Evolutionary conservation across 177 flowering plant species (phyloP), one percentile per base, ranked within the genome.

Genomic region (Vitis hybrid): DNA sequence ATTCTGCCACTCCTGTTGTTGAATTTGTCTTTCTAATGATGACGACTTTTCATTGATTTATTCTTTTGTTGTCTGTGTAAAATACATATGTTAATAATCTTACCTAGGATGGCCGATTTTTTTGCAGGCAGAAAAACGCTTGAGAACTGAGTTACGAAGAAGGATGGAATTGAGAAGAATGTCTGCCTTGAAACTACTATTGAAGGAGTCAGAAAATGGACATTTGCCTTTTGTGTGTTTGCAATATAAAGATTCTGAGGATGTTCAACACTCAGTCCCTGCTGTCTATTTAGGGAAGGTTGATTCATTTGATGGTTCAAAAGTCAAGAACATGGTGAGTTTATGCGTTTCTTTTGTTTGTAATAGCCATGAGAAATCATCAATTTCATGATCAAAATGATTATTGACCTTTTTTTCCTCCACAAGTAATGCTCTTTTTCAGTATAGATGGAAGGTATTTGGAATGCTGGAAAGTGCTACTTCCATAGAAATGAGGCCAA

Each of bases 281-380:
- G 95, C 91, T 75, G 92, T 91, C 70, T 90, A 87, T 76, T 74
- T 91, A 82, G 97, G 94, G 56, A 80, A 75, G 65, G 84, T 88
- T 67, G 87, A 90, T 79, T 78, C 86, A 16, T 66, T 91, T 52
- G 71, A 75, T 78, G 78, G 85, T 74, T 77, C 89, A 15, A 88
- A 86, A 74, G 71, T 89, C 33, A 79, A 83, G 70, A 70, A 77
- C 65, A 75, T 81, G 84, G 87, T 87, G 75, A 83, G 86, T 60
- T 66, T 29, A 51, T 66, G 55, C 56, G 31, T 29, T 29, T 19
- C 49, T 65, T 66, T 26, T 48, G 48, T 39, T 39, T 39, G 48
- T 39, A 39, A 0, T 7, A 39, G 9, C 48, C 48, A 39, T 39
- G 48, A 39, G 48, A 39, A 39, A 39, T 39, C 48, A 39, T 39